Conservation (phyloP, 805 yeast species). For the Candida silvicultrix region DNA sequence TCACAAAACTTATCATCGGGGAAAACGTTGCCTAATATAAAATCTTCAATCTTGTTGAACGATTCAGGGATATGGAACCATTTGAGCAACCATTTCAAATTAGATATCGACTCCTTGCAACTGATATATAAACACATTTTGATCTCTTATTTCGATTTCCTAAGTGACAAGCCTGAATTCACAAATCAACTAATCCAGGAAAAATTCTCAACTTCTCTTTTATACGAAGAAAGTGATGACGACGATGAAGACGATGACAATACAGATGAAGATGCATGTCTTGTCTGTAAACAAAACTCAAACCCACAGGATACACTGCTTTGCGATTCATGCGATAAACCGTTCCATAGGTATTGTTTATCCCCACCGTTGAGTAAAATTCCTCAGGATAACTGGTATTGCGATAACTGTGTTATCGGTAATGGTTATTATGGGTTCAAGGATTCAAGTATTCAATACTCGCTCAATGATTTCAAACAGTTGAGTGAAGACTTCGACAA, state of each 20-base stretch:
- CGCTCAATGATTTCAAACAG: slow-evolving; percentile 53
- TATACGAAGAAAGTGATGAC: slow-evolving; percentile 12
- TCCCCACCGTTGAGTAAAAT: slow-evolving; percentile 43
- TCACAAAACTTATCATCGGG: slow-evolving; percentile 1
- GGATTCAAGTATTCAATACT: slow-evolving; percentile 49
- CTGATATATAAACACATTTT: slow-evolving; percentile 21
- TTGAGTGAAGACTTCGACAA: slow-evolving; percentile 46
- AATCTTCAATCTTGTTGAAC: slow-evolving; percentile 6
- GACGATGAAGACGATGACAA: slow-evolving; percentile 17
- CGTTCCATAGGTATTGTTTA: slow-evolving; percentile 66
- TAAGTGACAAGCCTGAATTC: slow-evolving; percentile 21
- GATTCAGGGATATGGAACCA: slow-evolving; percentile 23
- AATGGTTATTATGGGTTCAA: slow-evolving; percentile 87
- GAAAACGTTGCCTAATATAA: slow-evolving; percentile 5
- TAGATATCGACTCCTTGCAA: slow-evolving; percentile 8
- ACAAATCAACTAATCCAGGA: slow-evolving; percentile 18
- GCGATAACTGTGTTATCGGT: slow-evolving; percentile 80
- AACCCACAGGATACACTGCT: slow-evolving; percentile 42
- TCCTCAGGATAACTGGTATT: slow-evolving; percentile 68
- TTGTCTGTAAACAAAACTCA: slow-evolving; percentile 40
- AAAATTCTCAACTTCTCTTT: slow-evolving; percentile 26
- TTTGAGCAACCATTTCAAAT: slow-evolving; percentile 11
- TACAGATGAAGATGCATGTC: slow-evolving; percentile 28
- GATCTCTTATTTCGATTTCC: slow-evolving; percentile 26
- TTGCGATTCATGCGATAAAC: slow-evolving; percentile 72